These are phyloP conservation scores for Beauveria asiatica DNA, from an alignment of 2,329 filamentous ascomycete genomes.

Conservation along the genomic window DNA sequence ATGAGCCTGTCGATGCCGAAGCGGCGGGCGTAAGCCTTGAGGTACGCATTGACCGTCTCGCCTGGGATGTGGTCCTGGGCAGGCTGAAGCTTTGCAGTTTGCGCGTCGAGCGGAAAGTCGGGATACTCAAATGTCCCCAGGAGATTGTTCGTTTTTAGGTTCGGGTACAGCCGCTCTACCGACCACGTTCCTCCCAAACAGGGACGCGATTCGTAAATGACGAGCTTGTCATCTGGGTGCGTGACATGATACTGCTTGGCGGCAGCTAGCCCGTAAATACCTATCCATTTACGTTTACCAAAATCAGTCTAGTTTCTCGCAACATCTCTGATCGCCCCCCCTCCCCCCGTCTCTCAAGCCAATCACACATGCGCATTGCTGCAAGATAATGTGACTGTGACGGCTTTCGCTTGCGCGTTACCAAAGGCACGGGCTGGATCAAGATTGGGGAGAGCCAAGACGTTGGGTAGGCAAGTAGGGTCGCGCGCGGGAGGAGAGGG, in stretches of 20 bases:
- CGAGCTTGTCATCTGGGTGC: constrained; percentile 47
- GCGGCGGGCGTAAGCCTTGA: constrained; percentile 34
- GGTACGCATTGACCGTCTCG: constrained; percentile 37
- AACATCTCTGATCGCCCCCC: not conserved
- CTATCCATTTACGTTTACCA: constrained; percentile 17
- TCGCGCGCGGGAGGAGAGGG: not conserved
- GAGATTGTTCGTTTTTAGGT: constrained; percentile 67
- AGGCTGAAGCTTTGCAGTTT: constrained; percentile 38
- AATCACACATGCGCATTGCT: not conserved
- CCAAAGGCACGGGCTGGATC: not conserved
- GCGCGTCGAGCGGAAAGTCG: constrained; percentile 60
- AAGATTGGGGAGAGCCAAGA: constrained; percentile 10
- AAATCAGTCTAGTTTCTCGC: not conserved
- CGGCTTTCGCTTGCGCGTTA: not conserved
- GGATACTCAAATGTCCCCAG: constrained; percentile 64
- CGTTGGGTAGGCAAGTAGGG: not conserved
- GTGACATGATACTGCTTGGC: constrained; percentile 54
- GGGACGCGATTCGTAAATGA: constrained; percentile 48
- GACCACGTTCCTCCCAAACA: constrained; percentile 64
- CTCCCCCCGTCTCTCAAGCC: not conserved
- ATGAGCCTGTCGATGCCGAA: constrained; percentile 34
- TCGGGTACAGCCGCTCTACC: constrained; percentile 56
- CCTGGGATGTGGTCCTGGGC: constrained; percentile 41
- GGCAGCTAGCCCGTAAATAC: constrained; percentile 48
- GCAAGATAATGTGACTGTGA: not conserved